Base-by-base conservation (phyloP, 176 grass and related monocot genomes). In the Pontederia paniculata region DNA sequence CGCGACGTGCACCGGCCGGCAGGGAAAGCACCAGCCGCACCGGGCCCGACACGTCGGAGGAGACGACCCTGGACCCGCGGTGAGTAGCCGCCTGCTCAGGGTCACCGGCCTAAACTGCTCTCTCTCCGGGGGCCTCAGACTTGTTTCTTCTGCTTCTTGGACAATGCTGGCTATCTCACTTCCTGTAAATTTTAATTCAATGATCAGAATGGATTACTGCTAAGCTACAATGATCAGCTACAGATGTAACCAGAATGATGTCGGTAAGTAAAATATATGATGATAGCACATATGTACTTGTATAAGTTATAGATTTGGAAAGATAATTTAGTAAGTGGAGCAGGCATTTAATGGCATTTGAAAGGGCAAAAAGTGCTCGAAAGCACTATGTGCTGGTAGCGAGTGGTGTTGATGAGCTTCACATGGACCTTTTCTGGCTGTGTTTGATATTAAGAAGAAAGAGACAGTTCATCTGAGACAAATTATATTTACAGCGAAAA, bases 1-100 rank as follows among this genome's bases (percentile, higher is more conserved):
- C 22, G 82, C 72, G 55, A 83, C 82, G 18, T 75, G 78, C 17
- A 85, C 73, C 11, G 79, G 20, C 17, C 42, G 69, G 71, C 81
- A 85, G 8, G 78, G 86, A 48, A 52, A 0, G 77, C 85, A 89
- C 71, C 60, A 70, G 12, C 80, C 85, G 54, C 85, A 89, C 73
- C 81, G 65, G 8, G 18, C 61, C 1, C 55, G 65, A 62, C 85
- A 89, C 21, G 70, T 81, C 73, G 81, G 81, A 52, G 85, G 85
- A n/a, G 65, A 70, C 2, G 85, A 89, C 0, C 81, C 81, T 1
- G 58, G 75, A 0, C 76, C 85, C 1, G 46, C 44, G 12, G 77
- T 62, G 51, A 57, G 63, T 72, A 64, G 55, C 44, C 69, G 70
- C 9, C 41, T 60, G 15, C 48, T 17, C 23, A 12, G 15, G 46